Percentiles rank a stretch among this genome's conserved stretches.
These are phyloP conservation scores for Quambalaria eucalypti DNA, from an alignment of 1,284 basidiomycete genomes.

Conservation along the genomic window DNA sequence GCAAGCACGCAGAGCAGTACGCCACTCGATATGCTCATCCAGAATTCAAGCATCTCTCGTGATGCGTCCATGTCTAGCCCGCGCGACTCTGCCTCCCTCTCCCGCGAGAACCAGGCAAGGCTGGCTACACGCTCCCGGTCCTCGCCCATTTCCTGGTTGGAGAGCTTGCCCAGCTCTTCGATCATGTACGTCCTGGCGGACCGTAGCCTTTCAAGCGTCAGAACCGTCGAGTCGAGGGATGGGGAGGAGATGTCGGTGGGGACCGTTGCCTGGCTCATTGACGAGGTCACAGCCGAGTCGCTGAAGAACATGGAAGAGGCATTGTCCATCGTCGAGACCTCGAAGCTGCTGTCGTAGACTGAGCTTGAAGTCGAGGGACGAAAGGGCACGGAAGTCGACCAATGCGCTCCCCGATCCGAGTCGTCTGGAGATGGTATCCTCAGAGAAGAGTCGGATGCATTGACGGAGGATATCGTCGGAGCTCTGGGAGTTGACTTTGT, in stretches of 20 bases:
- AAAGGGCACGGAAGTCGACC: too few species aligned
- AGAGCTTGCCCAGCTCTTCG: slow-evolving; percentile 15
- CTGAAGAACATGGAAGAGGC: background rate
- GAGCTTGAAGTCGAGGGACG: background rate
- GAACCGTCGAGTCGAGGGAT: too few species aligned
- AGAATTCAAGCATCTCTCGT: slow-evolving; percentile 15
- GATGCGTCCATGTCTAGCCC: background rate
- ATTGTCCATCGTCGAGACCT: slow-evolving; percentile 2
- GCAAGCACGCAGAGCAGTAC: slow-evolving; percentile 30
- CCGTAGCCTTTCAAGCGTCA: slow-evolving; percentile 20
- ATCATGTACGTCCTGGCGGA: slow-evolving; percentile 24
- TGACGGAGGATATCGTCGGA: too few species aligned
- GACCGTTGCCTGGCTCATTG: slow-evolving; percentile 14
- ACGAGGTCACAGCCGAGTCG: background rate
- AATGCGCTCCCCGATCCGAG: too few species aligned
- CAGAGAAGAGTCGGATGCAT: too few species aligned
- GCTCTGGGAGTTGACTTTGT: too few species aligned
- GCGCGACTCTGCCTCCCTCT: slow-evolving; percentile 11
- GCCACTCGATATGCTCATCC: slow-evolving; percentile 25
- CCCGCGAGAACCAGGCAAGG: slow-evolving; percentile 13
- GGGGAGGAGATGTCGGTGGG: slow-evolving; percentile 13
- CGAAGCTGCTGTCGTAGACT: background rate
- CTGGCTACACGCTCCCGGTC: slow-evolving; percentile 15
- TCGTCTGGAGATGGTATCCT: too few species aligned
- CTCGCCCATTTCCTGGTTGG: slow-evolving; percentile 6